A percentile compares a stretch with the other conserved stretches of the same genome.
Evolutionary conservation across 1,284 basidiomycete genomes (phyloP).

Genomic region (Austroboletus olivaceoglutinosus): DNA sequence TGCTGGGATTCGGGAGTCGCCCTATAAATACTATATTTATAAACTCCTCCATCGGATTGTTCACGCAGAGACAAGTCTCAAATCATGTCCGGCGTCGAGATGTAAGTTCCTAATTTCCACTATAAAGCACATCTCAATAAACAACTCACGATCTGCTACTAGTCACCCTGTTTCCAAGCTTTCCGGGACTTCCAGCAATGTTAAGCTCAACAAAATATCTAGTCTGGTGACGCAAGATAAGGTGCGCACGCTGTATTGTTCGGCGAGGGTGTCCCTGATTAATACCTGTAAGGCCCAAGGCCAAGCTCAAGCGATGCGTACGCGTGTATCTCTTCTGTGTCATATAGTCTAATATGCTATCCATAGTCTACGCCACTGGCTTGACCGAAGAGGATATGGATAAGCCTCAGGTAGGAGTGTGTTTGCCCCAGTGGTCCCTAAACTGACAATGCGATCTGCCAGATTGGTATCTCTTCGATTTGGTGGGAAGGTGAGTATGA

Average conservation of each 20-base stretch:
- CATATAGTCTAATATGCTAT: slow-evolving; percentile 5
- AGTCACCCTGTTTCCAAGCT: slow-evolving; percentile 45
- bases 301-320: slow-evolving; percentile 81
- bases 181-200: slow-evolving; percentile 30
- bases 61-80: too few relatives aligned
- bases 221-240: slow-evolving; percentile 68
- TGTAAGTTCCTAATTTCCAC: slow-evolving; percentile 40
- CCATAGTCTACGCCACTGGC: slow-evolving; percentile 73
- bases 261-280: neutral
- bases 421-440: neutral
- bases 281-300: slow-evolving; percentile 52
- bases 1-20: slow-evolving; percentile 7
- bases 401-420: slow-evolving; percentile 65
- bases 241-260: slow-evolving; percentile 34
- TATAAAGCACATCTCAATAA: neutral
- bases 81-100: slow-evolving; percentile 55
- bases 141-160: neutral
- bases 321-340: slow-evolving; percentile 25
- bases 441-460: slow-evolving; percentile 6
- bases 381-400: slow-evolving; percentile 77
- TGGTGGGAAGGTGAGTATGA: slow-evolving; percentile 78
- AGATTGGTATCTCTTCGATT: slow-evolving; percentile 82
- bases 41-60: too few relatives aligned
- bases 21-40: slow-evolving; percentile 18
- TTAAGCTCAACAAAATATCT: slow-evolving; percentile 70